Conservation (phyloP, 352 stramenopile genomes). For the Pythium guiyangense region DNA sequence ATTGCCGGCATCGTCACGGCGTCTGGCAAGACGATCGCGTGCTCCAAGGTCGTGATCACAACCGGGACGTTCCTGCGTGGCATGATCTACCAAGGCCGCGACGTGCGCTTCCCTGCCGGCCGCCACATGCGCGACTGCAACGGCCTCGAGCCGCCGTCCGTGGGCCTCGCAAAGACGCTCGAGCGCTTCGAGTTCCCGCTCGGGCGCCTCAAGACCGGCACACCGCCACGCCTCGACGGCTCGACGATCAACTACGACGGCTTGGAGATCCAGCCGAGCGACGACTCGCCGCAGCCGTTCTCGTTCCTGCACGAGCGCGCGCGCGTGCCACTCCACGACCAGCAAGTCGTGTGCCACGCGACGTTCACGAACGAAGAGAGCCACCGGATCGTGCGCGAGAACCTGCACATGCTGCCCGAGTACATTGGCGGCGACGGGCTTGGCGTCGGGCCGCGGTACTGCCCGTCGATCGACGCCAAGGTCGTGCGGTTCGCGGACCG, state of each 20-base stretch:
- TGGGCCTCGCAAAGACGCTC: constrained; percentile 93
- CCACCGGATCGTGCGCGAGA: constrained; percentile 93
- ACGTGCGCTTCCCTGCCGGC: constrained; percentile 90
- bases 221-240: constrained; percentile 93
- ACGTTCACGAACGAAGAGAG: constrained; percentile 96
- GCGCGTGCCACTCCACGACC: constrained; percentile 56
- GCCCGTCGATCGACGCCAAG: constrained; percentile 98
- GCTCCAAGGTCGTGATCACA: constrained; percentile 91
- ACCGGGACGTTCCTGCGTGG: constrained; percentile 98
- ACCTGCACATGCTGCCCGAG: constrained; percentile 91
- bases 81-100: constrained; percentile 93
- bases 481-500: constrained; percentile 76
- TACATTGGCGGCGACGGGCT: constrained; percentile 86
- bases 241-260: constrained; percentile 94
- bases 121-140: constrained; percentile 86
- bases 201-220: constrained; percentile 96
- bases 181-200: constrained; percentile 92
- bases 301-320: constrained; percentile 92
- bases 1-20: constrained; percentile 66
- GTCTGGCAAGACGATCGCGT: constrained; percentile 46
- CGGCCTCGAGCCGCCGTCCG: constrained; percentile 91
- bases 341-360: constrained; percentile 92
- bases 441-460: constrained; percentile 89
- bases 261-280: constrained; percentile 90
- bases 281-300: constrained; percentile 90